These are phyloP conservation scores for Thalia dealbata DNA, from an alignment of 176 grass and related monocot genomes.

Conservation along the genomic window DNA sequence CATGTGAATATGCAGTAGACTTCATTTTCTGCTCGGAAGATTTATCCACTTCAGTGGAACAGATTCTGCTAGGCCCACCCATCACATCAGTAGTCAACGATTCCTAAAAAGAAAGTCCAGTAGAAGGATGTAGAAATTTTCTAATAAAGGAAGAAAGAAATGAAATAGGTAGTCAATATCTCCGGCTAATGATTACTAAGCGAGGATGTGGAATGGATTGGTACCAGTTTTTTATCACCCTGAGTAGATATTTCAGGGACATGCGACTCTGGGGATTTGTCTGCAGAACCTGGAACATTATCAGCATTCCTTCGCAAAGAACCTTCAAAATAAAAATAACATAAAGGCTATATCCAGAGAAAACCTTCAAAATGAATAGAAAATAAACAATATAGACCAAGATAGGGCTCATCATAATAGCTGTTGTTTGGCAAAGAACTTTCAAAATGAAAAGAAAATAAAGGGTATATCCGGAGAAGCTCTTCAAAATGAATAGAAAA, in stretches of 20 bases:
- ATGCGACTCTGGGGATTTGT: background rate
- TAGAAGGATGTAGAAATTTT: background rate
- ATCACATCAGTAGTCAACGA: background rate
- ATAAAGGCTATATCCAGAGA: background rate
- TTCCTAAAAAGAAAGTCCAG: background rate
- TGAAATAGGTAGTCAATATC: background rate
- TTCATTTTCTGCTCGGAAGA: slow-evolving; percentile 15
- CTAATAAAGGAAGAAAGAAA: background rate
- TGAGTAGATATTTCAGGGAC: background rate
- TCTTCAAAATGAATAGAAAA: background rate
- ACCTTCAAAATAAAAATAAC: background rate
- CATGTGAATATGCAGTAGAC: slow-evolving; percentile 12
- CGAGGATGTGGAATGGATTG: background rate
- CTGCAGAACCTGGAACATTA: background rate
- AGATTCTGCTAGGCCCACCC: background rate
- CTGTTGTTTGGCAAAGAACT: background rate
- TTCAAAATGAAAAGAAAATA: background rate
- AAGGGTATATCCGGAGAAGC: background rate
- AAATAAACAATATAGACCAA: background rate
- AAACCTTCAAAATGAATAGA: background rate
- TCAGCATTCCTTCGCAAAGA: background rate
- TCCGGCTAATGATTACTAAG: background rate
- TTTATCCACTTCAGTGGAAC: slow-evolving; percentile 27
- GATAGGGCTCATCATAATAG: background rate
- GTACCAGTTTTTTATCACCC: slow-evolving; percentile 6